A percentile compares a stretch with the other conserved stretches of the same genome.
These are phyloP conservation scores for Cyclotella cryptica DNA, from an alignment of 108 stramenopile species.

Conservation along the genomic window DNA sequence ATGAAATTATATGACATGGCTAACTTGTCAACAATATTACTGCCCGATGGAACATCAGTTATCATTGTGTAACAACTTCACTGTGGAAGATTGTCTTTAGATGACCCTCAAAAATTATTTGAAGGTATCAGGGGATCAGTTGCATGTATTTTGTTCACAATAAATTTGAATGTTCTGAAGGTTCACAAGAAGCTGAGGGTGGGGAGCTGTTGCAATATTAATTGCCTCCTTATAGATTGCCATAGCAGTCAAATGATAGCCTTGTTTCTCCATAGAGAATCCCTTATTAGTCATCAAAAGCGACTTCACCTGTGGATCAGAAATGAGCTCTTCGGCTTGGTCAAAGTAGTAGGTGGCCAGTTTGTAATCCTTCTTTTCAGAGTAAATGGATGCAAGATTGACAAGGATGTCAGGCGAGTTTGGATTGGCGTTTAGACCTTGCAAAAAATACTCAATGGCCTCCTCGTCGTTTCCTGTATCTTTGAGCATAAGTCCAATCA, in stretches of 20 bases:
- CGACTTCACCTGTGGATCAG: slow-evolving; percentile 5
- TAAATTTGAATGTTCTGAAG: neutral
- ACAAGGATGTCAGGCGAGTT: neutral
- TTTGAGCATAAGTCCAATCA: slow-evolving; percentile 4
- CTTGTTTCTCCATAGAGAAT: slow-evolving; percentile 2
- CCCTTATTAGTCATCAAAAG: slow-evolving; percentile 13
- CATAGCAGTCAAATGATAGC: neutral
- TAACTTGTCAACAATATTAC: too few species aligned
- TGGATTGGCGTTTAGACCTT: slow-evolving; percentile 13
- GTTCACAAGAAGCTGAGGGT: neutral
- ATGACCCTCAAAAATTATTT: too few species aligned
- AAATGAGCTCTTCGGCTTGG: neutral
- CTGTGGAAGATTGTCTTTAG: too few species aligned
- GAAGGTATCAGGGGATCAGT: neutral
- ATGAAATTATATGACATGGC: too few species aligned
- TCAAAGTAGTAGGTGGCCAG: slow-evolving; percentile 1
- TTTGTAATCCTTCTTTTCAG: neutral
- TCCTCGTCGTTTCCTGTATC: neutral
- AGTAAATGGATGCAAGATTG: slow-evolving; percentile 3
- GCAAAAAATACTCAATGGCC: slow-evolving; percentile 4
- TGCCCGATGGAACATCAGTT: too few species aligned
- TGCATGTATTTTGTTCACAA: neutral
- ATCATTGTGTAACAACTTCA: too few species aligned
- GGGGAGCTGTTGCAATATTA: neutral
- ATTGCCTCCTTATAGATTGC: slow-evolving; percentile 5